Conservation (phyloP, 2,329 filamentous ascomycete species). For the Moelleriella libera region DNA sequence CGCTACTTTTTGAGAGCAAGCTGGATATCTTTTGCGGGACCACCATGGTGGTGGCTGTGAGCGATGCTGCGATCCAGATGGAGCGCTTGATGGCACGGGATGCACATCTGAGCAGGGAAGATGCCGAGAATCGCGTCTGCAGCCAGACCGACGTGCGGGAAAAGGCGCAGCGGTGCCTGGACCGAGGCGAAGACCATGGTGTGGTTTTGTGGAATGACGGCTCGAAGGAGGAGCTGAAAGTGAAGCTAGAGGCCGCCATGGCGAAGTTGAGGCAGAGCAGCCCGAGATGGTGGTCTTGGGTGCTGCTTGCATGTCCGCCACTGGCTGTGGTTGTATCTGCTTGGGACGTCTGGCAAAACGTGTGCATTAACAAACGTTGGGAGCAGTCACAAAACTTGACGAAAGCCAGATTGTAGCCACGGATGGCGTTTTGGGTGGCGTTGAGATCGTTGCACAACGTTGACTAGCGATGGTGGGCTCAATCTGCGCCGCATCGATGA, state of each 20-base stretch:
- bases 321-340: constrained; percentile 53
- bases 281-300: constrained; percentile 74
- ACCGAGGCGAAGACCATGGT: constrained; percentile 48
- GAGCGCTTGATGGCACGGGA: constrained; percentile 61
- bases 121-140: constrained; percentile 72
- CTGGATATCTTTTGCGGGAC: constrained; percentile 78
- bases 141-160: constrained; percentile 78
- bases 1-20: constrained; percentile 76
- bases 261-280: constrained; percentile 44
- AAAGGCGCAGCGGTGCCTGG: constrained; percentile 65
- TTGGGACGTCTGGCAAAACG: constrained; percentile 63
- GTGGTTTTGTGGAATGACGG: constrained; percentile 88
- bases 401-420: too few species aligned
- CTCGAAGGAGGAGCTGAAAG: constrained; percentile 52
- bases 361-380: constrained; percentile 58
- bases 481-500: too few species aligned
- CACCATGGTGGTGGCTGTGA: constrained; percentile 76
- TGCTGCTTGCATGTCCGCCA: constrained; percentile 57
- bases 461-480: too few species aligned
- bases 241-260: constrained; percentile 54
- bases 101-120: constrained; percentile 63
- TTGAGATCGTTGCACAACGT: too few species aligned
- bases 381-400: constrained; percentile 18
- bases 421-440: too few species aligned
- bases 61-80: constrained; percentile 72